A percentile compares a stretch with the other conserved stretches of the same genome.
Evolutionary conservation across 306 rosid species (phyloP).

Genomic region (Quercus suber): DNA sequence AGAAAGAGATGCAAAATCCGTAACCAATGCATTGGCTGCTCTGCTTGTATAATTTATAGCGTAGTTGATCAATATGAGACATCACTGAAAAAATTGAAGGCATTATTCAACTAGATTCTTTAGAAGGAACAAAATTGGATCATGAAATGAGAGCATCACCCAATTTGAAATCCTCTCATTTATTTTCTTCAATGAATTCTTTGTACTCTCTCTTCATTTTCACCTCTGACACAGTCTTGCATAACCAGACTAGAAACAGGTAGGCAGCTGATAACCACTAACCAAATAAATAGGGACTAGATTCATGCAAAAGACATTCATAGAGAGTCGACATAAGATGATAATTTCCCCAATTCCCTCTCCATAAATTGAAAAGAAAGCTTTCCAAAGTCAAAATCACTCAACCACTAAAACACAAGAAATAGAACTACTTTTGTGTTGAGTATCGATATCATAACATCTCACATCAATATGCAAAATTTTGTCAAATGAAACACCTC

Average conservation of each 20-base stretch:
- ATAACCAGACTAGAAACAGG: slow-evolving; percentile 18
- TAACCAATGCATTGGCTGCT: slow-evolving; percentile 3
- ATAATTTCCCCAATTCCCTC: neutral
- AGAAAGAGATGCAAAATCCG: too few species aligned
- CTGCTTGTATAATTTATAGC: slow-evolving; percentile 24
- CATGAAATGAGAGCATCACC: neutral
- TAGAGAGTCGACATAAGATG: neutral
- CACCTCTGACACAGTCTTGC: slow-evolving; percentile 76
- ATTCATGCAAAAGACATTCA: neutral
- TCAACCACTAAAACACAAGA: neutral
- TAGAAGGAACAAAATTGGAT: slow-evolving; percentile 7
- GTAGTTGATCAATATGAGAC: slow-evolving; percentile 17
- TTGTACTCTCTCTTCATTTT: slow-evolving; percentile 81
- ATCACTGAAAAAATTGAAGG: slow-evolving; percentile 19
- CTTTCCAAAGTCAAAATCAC: neutral
- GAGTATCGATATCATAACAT: neutral
- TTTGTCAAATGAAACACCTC: too few species aligned
- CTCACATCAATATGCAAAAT: neutral
- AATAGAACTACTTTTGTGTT: neutral
- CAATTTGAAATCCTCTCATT: slow-evolving; percentile 29
- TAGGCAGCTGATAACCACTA: slow-evolving; percentile 6
- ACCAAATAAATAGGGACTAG: slow-evolving; percentile 1
- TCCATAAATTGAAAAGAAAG: neutral
- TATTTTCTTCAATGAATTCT: slow-evolving; percentile 75
- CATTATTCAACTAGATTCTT: slow-evolving; percentile 8